A percentile compares a stretch with the other conserved stretches of the same genome.
These are phyloP conservation scores for Wickerhamomyces chaumierensis DNA, from an alignment of 805 yeast species.

Conservation along the genomic window DNA sequence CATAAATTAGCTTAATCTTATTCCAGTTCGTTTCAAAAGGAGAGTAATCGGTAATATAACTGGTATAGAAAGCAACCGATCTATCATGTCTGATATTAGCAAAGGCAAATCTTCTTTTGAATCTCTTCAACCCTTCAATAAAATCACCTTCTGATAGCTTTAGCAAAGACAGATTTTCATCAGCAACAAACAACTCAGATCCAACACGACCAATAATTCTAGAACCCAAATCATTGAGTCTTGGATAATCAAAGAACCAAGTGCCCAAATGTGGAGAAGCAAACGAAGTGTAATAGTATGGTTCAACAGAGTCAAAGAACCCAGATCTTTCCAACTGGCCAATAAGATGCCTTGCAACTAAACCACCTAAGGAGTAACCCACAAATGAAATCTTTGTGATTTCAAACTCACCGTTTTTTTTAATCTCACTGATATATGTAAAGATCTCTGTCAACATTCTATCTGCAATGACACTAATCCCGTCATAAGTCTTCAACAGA, in stretches of 20 bases:
- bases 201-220: conserved; percentile 59
- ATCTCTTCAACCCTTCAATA: conserved; percentile 41
- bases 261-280: conserved; percentile 72
- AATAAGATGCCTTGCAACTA: conserved; percentile 69
- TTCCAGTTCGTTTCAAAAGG: conserved; percentile 60
- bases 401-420: conserved; percentile 6
- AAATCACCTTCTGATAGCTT: conserved; percentile 30
- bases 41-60: conserved; percentile 60
- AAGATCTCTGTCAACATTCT: conserved; percentile 59
- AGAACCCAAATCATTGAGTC: conserved; percentile 43
- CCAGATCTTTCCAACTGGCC: conserved; percentile 52
- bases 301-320: conserved; percentile 47
- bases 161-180: conserved; percentile 33
- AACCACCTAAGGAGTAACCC: conserved; percentile 88
- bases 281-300: conserved; percentile 54
- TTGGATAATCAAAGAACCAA: conserved; percentile 30
- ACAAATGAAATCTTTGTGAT: conserved; percentile 55
- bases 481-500: conserved; percentile 75
- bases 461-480: conserved; percentile 62
- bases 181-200: conserved; percentile 52
- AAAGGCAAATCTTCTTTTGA: conserved; percentile 45
- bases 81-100: conserved; percentile 79
- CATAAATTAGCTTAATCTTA: conserved; percentile 26
- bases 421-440: conserved; percentile 24
- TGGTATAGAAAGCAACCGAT: conserved; percentile 78